Evolutionary conservation across 176 grass and related monocot species (phyloP), one percentile per base, ranked within the genome.

Genomic region (Dendrocalamus sinicus): DNA sequence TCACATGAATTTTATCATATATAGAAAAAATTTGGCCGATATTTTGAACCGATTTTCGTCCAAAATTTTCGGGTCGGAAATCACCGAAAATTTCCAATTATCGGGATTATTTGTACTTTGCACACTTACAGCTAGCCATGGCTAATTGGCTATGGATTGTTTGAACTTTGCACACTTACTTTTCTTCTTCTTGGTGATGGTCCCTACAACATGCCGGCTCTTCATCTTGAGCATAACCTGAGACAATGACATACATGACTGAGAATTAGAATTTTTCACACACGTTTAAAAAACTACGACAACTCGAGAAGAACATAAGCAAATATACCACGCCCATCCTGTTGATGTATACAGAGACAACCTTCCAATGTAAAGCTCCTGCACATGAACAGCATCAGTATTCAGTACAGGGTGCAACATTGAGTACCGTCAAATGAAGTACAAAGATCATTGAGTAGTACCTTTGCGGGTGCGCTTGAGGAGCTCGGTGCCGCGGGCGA

Each of bases 201-300:
- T 94, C 47, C 94, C 94, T 6, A 87, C 96, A 3, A 96, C 88
- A 46, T 96, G 96, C 75, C 75, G 73, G 67, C 96, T 99, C 86
- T 99, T 99, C 94, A 94, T 94, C 94, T 99, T 99, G 15, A 99
- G 90, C 84, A 83, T 96, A 76, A 96, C 95, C 95, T 98, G 51
- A 50, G 12, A 9, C 1, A 57, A 76, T 7, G 12, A 20, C 61
- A 76, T 3, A 7, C 28, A 32, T 6, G 30, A 35, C 1, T 20
- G 17, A 81, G 24, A 1, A 78, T 15, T 20, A 7, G 15, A 43
- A 22, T 12, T 54, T 23, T 5, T 22, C 63, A 32, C 47, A 28
- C 0, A 2, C 53, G 14, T 9, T 9, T n/a, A 12, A 24, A 23
- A 10, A 75, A 1, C 47, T 45, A 74, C 1, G 13, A 5, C 19